phyloP scores from a whole-genome alignment of 345 rosid genomes.

The Populus pruinosa region DNA sequence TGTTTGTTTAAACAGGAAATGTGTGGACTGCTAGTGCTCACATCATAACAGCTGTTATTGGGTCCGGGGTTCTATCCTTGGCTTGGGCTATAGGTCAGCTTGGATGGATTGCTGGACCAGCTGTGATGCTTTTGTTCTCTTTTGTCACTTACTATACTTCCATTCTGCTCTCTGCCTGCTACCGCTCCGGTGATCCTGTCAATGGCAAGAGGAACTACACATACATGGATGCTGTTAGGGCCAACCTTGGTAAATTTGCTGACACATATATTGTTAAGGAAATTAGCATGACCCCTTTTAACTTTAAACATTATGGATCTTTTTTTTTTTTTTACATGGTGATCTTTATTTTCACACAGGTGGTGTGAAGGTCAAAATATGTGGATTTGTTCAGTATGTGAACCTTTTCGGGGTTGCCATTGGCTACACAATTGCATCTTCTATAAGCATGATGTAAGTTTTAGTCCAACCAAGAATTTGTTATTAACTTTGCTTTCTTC shows the following conservation, averaged over 20 bases:
- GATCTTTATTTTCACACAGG: slow-evolving; percentile 41
- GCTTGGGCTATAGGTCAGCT: slow-evolving; percentile 78
- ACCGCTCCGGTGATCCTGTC: slow-evolving; percentile 60
- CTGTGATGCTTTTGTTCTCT: slow-evolving; percentile 60
- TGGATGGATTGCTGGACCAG: slow-evolving; percentile 75
- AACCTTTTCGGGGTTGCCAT: slow-evolving; percentile 64
- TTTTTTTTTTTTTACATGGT: neutral
- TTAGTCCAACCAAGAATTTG: neutral
- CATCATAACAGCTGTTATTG: slow-evolving; percentile 77
- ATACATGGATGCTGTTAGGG: slow-evolving; percentile 60
- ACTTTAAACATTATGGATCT: neutral
- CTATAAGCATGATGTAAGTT: slow-evolving; percentile 68
- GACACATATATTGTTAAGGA: neutral
- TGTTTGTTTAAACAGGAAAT: slow-evolving; percentile 38
- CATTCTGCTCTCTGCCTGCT: slow-evolving; percentile 51
- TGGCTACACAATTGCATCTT: slow-evolving; percentile 81
- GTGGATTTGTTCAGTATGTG: slow-evolving; percentile 65
- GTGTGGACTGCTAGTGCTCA: slow-evolving; percentile 77
- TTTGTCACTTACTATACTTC: slow-evolving; percentile 72
- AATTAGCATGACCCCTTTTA: neutral
- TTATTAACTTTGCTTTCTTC: neutral
- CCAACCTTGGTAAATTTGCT: slow-evolving; percentile 50
- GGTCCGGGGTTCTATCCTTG: slow-evolving; percentile 73
- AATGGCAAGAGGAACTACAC: slow-evolving; percentile 71
- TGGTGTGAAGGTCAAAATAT: slow-evolving; percentile 57